phyloP scores from a whole-genome alignment of 495 filamentous ascomycete species.

The Hypoxylon cercidicola region DNA sequence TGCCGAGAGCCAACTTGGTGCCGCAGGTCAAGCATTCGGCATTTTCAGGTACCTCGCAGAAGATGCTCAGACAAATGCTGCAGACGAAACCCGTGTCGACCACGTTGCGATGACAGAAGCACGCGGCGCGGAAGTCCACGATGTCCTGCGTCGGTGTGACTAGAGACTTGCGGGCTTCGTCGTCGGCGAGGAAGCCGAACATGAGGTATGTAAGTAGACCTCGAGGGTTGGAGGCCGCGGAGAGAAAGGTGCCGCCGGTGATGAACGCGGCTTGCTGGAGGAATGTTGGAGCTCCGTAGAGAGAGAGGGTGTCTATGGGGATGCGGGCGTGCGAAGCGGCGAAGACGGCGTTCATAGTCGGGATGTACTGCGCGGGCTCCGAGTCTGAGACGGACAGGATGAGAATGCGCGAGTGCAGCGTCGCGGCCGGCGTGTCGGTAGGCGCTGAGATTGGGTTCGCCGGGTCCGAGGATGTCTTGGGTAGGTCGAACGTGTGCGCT shows the following conservation, averaged over 20 bases:
- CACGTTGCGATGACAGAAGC: slow-evolving; percentile 93
- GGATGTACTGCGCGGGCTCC: slow-evolving; percentile 90
- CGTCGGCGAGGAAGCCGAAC: slow-evolving; percentile 90
- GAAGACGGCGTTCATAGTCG: slow-evolving; percentile 97
- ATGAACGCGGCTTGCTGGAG: slow-evolving; percentile 94
- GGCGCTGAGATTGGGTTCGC: slow-evolving; percentile 45
- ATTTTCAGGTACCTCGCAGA: slow-evolving; percentile 59
- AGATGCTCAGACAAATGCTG: slow-evolving; percentile 90
- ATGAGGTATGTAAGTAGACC: slow-evolving; percentile 91
- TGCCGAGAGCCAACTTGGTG: slow-evolving; percentile 78
- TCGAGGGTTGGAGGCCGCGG: slow-evolving; percentile 65
- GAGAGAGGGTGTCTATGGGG: slow-evolving; percentile 88
- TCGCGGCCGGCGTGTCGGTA: slow-evolving; percentile 45
- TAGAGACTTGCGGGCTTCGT: slow-evolving; percentile 70
- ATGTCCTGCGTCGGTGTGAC: slow-evolving; percentile 82
- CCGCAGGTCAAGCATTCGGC: slow-evolving; percentile 91
- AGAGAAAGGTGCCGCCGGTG: slow-evolving; percentile 87
- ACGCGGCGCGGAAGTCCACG: slow-evolving; percentile 96
- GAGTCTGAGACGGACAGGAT: slow-evolving; percentile 84
- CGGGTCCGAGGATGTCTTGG: slow-evolving; percentile 43
- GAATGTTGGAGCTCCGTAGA: slow-evolving; percentile 85
- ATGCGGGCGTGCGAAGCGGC: slow-evolving; percentile 86
- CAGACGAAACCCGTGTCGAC: slow-evolving; percentile 95
- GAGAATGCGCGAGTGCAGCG: slow-evolving; percentile 83
- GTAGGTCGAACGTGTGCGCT: slow-evolving; percentile 51